These are phyloP conservation scores for Russula lepida DNA, from an alignment of 768 basidiomycete genomes.

Conservation along the genomic window DNA sequence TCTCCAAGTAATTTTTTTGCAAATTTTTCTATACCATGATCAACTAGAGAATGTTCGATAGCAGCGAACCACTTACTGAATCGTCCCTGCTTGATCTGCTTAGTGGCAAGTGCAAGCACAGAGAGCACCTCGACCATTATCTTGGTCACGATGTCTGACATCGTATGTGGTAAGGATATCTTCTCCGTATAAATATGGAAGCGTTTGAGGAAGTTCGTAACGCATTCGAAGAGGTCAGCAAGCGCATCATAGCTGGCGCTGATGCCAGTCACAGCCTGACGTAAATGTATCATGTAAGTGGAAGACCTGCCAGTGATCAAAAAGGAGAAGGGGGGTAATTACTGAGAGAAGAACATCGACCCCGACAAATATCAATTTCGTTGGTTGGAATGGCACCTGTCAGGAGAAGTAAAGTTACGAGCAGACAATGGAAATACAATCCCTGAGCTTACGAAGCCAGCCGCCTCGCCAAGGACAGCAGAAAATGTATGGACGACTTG, in stretches of 20 bases:
- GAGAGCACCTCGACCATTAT: background rate
- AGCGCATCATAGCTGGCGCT: background rate
- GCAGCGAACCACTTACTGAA: background rate
- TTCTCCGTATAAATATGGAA: background rate
- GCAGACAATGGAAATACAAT: background rate
- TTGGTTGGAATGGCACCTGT: background rate
- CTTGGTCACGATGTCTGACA: background rate
- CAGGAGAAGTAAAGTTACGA: background rate
- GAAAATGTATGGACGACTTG: background rate
- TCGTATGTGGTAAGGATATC: background rate
- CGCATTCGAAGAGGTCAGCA: background rate
- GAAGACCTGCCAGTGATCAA: too few relatives aligned
- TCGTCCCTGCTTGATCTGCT: background rate
- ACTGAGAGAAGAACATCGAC: background rate
- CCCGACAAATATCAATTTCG: background rate
- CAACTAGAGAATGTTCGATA: background rate
- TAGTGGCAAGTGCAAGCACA: background rate
- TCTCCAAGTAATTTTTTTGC: background rate
- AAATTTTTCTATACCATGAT: background rate
- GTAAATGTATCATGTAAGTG: too few relatives aligned
- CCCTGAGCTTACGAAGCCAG: background rate
- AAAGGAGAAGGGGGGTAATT: too few relatives aligned
- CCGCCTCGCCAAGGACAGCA: background rate
- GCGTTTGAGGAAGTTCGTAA: background rate
- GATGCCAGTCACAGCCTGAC: background rate